phyloP scores from a whole-genome alignment of 2,329 filamentous ascomycete genomes.

The Zarea fungicola region DNA sequence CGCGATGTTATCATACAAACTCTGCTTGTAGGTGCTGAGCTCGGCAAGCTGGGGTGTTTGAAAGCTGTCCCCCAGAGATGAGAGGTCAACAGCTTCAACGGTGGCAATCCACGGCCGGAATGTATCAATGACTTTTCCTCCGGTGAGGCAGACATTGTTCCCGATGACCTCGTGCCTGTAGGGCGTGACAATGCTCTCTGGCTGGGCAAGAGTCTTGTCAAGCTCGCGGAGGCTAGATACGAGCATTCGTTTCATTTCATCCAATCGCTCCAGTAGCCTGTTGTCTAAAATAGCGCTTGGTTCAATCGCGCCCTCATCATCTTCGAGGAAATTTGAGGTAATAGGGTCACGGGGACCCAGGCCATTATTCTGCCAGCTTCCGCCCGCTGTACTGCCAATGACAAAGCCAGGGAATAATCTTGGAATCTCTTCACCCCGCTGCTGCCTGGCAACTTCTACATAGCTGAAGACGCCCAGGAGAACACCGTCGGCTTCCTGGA shows the following conservation, averaged over 20 bases:
- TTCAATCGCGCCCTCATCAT: conserved; percentile 67
- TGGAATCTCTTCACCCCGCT: conserved; percentile 87
- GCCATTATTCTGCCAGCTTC: conserved; percentile 78
- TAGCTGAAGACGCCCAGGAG: conserved; percentile 92
- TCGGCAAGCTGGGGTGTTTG: conserved; percentile 83
- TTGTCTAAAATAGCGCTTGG: conserved; percentile 70
- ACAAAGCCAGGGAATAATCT: conserved; percentile 93
- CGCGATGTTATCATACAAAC: conserved; percentile 86
- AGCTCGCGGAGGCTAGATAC: conserved; percentile 81
- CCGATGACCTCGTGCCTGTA: conserved; percentile 74
- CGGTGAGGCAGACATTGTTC: conserved; percentile 74
- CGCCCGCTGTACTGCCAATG: conserved; percentile 74
- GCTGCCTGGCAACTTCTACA: conserved; percentile 89
- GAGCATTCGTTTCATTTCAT: conserved; percentile 79
- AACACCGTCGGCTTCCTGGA: conserved; percentile 96
- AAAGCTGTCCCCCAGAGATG: conserved; percentile 68
- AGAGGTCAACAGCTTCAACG: conserved; percentile 87
- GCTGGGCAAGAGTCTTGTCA: conserved; percentile 72
- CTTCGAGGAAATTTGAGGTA: conserved; percentile 80
- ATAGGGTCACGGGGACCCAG: conserved; percentile 62
- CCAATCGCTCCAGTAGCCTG: conserved; percentile 73
- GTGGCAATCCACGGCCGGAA: conserved; percentile 87
- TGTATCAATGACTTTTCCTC: conserved; percentile 75
- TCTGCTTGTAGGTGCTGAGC: conserved; percentile 87
- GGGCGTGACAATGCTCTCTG: conserved; percentile 76